These are phyloP conservation scores for Rhodotorula paludigena DNA, from an alignment of 768 basidiomycete species.

Conservation along the genomic window DNA sequence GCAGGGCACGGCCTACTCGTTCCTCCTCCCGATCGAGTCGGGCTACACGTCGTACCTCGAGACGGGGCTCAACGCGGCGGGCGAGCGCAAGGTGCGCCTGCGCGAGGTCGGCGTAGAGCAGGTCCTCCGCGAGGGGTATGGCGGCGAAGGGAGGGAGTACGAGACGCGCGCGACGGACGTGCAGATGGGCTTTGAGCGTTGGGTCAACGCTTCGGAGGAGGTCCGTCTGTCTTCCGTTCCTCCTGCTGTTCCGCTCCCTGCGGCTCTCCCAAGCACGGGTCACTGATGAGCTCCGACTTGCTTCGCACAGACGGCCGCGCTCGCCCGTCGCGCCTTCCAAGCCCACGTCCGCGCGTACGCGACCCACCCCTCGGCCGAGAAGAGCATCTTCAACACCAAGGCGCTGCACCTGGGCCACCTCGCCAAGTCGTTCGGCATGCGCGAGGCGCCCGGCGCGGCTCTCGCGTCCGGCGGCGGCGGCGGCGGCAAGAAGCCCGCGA, in stretches of 20 bases:
- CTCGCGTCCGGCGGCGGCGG: background rate
- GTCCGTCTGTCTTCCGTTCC: conserved; percentile 52
- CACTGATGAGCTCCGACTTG: too few species aligned
- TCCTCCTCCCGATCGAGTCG: conserved; percentile 77
- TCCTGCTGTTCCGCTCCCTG: background rate
- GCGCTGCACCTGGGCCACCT: conserved; percentile 87
- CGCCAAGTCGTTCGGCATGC: conserved; percentile 83
- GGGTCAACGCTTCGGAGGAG: conserved; percentile 70
- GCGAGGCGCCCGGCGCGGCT: conserved; percentile 63
- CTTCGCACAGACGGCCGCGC: conserved; percentile 59
- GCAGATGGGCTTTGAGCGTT: conserved; percentile 88
- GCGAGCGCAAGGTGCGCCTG: conserved; percentile 48
- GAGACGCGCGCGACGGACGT: conserved; percentile 91
- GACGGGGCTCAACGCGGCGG: conserved; percentile 62
- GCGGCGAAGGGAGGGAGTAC: conserved; percentile 70
- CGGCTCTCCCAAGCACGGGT: too few species aligned
- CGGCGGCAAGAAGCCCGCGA: background rate
- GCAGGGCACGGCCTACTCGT: conserved; percentile 91
- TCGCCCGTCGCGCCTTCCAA: conserved; percentile 78
- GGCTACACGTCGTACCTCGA: conserved; percentile 91
- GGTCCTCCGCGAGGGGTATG: conserved; percentile 74
- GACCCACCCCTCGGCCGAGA: conserved; percentile 91
- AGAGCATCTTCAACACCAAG: conserved; percentile 92
- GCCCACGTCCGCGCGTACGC: conserved; percentile 96
- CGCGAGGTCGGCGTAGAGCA: conserved; percentile 62